These are phyloP conservation scores for Helenozyma baotianmanensis DNA, from an alignment of 805 yeast species.

Conservation along the genomic window DNA sequence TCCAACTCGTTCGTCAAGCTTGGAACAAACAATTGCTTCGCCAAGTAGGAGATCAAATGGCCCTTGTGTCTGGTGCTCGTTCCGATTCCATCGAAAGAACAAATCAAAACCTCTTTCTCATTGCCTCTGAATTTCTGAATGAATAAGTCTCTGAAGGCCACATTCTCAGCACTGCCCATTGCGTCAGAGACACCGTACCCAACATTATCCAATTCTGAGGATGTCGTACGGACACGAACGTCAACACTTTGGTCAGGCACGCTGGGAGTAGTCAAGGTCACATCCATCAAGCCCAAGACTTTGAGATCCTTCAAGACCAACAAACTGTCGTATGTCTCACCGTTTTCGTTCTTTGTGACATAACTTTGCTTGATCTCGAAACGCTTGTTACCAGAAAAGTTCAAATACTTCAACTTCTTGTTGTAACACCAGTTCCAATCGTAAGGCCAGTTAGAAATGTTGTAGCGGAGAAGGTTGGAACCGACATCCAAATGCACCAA, in stretches of 20 bases:
- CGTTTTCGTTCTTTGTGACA: constrained; percentile 49
- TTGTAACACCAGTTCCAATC: constrained; percentile 98
- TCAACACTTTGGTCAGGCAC: constrained; percentile 85
- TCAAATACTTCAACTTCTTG: constrained; percentile 66
- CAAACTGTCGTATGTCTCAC: constrained; percentile 66
- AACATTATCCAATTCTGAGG: constrained; percentile 68
- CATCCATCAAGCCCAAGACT: constrained; percentile 88
- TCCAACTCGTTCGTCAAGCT: constrained; percentile 65
- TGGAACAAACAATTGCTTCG: constrained; percentile 67
- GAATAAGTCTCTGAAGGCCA: constrained; percentile 79
- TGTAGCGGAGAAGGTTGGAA: constrained; percentile 83
- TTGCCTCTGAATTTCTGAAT: constrained; percentile 84
- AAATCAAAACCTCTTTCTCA: constrained; percentile 71
- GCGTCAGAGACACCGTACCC: constrained; percentile 91
- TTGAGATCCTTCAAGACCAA: constrained; percentile 59
- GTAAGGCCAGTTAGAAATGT: constrained; percentile 88
- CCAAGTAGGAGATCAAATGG: constrained; percentile 63
- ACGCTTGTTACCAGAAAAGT: constrained; percentile 88
- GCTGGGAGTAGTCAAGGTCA: constrained; percentile 80
- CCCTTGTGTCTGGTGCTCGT: constrained; percentile 34
- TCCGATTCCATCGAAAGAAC: constrained; percentile 28
- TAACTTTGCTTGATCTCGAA: constrained; percentile 76
- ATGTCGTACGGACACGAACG: constrained; percentile 85
- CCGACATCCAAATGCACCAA: constrained; percentile 83
- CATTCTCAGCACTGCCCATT: constrained; percentile 59